phyloP scores from a whole-genome alignment of 2,329 filamentous ascomycete genomes.

The Massarina eburnea region DNA sequence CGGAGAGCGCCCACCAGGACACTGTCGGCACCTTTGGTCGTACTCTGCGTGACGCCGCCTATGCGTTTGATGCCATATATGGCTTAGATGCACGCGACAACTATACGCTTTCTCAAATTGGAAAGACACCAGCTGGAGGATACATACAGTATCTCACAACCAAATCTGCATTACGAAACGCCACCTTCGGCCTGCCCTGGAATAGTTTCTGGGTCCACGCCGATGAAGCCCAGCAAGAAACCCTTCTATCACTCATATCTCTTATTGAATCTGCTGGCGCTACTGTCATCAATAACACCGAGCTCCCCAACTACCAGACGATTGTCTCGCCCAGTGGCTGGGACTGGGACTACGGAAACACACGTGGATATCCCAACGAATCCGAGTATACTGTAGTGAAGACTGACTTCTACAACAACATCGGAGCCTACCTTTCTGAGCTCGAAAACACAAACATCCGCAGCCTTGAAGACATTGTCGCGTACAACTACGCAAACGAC shows the following conservation, averaged over 20 bases:
- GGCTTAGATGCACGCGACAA: conserved; percentile 66
- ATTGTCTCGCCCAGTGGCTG: conserved; percentile 69
- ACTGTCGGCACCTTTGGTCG: conserved; percentile 68
- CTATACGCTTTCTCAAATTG: conserved; percentile 62
- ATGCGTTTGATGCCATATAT: conserved; percentile 68
- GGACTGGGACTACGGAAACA: conserved; percentile 71
- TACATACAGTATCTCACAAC: conserved; percentile 61
- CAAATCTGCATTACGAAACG: conserved; percentile 58
- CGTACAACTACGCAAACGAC: conserved; percentile 56
- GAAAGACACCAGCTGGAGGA: conserved; percentile 56
- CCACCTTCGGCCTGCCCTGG: conserved; percentile 72
- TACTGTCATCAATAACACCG: conserved; percentile 68
- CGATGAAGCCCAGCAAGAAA: conserved; percentile 56
- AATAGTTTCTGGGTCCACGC: conserved; percentile 68
- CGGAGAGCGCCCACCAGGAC: conserved; percentile 68
- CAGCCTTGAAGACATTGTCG: conserved; percentile 33
- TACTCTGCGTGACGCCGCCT: conserved; percentile 68
- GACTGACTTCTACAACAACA: conserved; percentile 69
- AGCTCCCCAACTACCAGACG: conserved; percentile 63
- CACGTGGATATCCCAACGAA: conserved; percentile 67
- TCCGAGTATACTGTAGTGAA: conserved; percentile 75
- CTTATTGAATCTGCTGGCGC: conserved; percentile 64
- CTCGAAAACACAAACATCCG: conserved; percentile 52
- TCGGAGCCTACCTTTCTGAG: conserved; percentile 64
- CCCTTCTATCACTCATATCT: conserved; percentile 53